phyloP scores from a whole-genome alignment of 257 asterid genomes.

The Datura wrightii region DNA sequence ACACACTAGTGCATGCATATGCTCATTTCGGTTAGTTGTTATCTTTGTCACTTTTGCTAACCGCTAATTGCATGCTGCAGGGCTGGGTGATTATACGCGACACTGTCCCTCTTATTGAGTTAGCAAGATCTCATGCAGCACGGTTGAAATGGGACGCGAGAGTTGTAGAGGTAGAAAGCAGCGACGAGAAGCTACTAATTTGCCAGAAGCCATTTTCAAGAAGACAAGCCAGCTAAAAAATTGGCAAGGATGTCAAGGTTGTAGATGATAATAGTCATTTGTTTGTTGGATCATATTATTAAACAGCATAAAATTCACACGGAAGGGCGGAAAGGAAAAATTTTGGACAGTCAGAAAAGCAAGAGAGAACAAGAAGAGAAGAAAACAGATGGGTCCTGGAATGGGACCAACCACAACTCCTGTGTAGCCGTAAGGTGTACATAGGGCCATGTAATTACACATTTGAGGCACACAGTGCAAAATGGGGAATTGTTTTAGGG shows the following conservation, averaged over 20 bases:
- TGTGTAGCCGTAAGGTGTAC: slow-evolving; percentile 78
- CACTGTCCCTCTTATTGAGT: slow-evolving; percentile 65
- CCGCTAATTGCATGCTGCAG: slow-evolving; percentile 47
- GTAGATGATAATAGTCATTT: slow-evolving; percentile 52
- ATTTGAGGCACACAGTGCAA: slow-evolving; percentile 39
- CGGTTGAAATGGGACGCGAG: slow-evolving; percentile 97
- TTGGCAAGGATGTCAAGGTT: slow-evolving; percentile 33
- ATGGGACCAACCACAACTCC: slow-evolving; percentile 43
- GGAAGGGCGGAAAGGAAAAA: slow-evolving; percentile 43
- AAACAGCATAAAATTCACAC: slow-evolving; percentile 43
- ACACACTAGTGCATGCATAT: not conserved
- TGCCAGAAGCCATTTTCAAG: slow-evolving; percentile 93
- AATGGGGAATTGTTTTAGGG: slow-evolving; percentile 45
- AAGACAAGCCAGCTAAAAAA: slow-evolving; percentile 65
- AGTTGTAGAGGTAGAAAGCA: slow-evolving; percentile 84
- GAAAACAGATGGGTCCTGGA: slow-evolving; percentile 32
- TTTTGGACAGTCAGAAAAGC: slow-evolving; percentile 49
- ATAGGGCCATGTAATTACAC: slow-evolving; percentile 65
- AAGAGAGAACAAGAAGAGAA: slow-evolving; percentile 38
- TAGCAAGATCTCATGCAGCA: slow-evolving; percentile 76
- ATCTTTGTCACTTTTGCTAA: slow-evolving; percentile 26
- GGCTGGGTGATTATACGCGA: slow-evolving; percentile 95
- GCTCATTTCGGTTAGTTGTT: not conserved
- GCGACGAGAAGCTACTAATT: slow-evolving; percentile 85
- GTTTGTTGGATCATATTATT: slow-evolving; percentile 45